phyloP scores from a whole-genome alignment of 345 rosid species.

The Lepidium didymum region DNA sequence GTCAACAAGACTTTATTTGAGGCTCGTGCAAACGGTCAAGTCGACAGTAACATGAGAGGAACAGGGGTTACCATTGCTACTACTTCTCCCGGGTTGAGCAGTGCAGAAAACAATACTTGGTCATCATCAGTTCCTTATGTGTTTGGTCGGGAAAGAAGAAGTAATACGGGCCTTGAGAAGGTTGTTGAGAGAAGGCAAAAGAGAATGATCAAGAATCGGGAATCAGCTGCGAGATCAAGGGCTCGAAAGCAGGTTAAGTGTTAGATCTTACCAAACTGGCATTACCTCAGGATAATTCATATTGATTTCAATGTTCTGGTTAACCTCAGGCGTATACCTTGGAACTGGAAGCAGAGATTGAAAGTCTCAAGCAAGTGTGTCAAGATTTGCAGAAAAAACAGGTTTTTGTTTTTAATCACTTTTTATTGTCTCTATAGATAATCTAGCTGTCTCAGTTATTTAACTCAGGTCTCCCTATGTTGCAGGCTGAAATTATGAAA shows the following conservation, averaged over 20 bases:
- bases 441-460: background rate
- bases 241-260: constrained; percentile 91
- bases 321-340: constrained; percentile 70
- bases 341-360: constrained; percentile 90
- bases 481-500: constrained; percentile 54
- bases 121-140: constrained; percentile 71
- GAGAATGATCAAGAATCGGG: constrained; percentile 98
- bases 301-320: background rate
- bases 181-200: constrained; percentile 96
- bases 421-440: background rate
- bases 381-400: constrained; percentile 66
- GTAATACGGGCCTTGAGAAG: constrained; percentile 60
- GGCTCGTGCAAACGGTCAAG: constrained; percentile 40
- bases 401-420: constrained; percentile 29
- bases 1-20: constrained; percentile 33
- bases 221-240: constrained; percentile 95
- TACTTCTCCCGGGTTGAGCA: constrained; percentile 61
- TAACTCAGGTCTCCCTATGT: constrained; percentile 3
- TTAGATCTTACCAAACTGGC: background rate
- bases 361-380: constrained; percentile 65
- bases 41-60: constrained; percentile 38
- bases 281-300: background rate
- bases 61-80: constrained; percentile 36
- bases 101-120: constrained; percentile 72
- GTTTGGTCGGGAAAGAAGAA: constrained; percentile 69